These are phyloP conservation scores for Plasmodium coatneyi DNA, from an alignment of 169 alveolate species.

Conservation along the genomic window DNA sequence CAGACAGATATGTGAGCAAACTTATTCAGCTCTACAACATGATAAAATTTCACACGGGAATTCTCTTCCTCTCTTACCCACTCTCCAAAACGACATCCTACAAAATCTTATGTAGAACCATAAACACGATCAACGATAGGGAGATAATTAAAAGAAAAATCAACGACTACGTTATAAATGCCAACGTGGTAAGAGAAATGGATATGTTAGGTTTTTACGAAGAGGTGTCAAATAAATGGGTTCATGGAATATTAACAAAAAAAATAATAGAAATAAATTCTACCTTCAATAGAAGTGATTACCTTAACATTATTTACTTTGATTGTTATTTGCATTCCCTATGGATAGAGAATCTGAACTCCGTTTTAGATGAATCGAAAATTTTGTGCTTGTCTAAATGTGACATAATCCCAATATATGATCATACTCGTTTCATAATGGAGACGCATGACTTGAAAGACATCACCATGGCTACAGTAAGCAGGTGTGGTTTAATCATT, in stretches of 20 bases:
- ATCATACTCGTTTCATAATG: conserved; percentile 86
- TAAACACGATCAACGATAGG: conserved; percentile 71
- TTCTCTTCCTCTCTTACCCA: conserved; percentile 66
- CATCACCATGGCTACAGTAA: conserved; percentile 98
- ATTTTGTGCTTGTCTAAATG: conserved; percentile 97
- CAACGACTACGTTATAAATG: conserved; percentile 65
- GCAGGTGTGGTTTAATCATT: conserved; percentile 99
- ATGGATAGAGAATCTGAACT: conserved; percentile 99
- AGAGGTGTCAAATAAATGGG: conserved; percentile 75
- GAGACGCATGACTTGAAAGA: conserved; percentile 95
- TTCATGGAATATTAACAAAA: conserved; percentile 78
- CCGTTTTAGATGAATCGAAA: conserved; percentile 98
- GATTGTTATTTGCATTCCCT: conserved; percentile 99
- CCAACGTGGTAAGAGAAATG: conserved; percentile 35
- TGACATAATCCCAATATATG: conserved; percentile 93
- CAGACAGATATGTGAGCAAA: conserved; percentile 57
- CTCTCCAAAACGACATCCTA: conserved; percentile 69
- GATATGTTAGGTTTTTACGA: conserved; percentile 62
- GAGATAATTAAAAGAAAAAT: conserved; percentile 73
- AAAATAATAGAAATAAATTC: conserved; percentile 72
- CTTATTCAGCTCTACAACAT: conserved; percentile 69
- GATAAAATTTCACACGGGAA: conserved; percentile 68
- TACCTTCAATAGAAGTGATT: conserved; percentile 74
- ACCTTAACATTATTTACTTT: conserved; percentile 96
- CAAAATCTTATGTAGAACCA: conserved; percentile 56